Evolutionary conservation across 1,139 yeast genomes (phyloP), one percentile per base, ranked within the genome.

Genomic region (Hyphopichia burtonii): DNA sequence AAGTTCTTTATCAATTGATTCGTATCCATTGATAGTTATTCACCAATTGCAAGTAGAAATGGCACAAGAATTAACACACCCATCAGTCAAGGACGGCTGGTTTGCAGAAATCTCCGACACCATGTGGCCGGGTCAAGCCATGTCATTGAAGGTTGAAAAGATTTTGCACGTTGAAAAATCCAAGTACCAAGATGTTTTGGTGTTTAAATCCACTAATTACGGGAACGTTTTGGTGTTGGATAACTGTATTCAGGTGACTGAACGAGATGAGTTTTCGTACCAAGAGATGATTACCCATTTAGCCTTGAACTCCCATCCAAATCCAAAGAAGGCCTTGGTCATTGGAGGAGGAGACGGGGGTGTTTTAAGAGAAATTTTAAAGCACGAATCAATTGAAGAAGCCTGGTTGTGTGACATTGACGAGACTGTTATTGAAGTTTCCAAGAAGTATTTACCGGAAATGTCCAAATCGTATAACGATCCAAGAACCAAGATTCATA

Each of bases 341-440:
- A 84, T 90, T 61, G 97, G 97, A 45, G 97, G 97, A 51, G 97
- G 97, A 55, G 97, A 90, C 60, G 97, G 97, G 55, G 97, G 97
- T 63, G 96, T 90, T 44, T 76, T 90, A 59, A 79, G 97, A 66
- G 97, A 90, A 68, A 80, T 89, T 60, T 86, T 90, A 58, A 90
- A 90, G 71, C 96, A 90, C 67, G 80, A 79, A 42, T 66, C 79
- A 46, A 85, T 90, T 46, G 95, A 88, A 65, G 84, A 82, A 63
- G 96, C 95, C 37, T 82, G 89, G 75, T 74, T 90, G 50, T 88
- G 93, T 61, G 97, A 90, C 68, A 90, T 90, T 55, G 97, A 90
- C 61, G 96, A 88, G 68, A 81, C 89, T 41, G 97, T 90, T 46
- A 88, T 89, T 54, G 73, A 82, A 54, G 83, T 86, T 40, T 80